Conservation (phyloP, 768 basidiomycete genomes). For the Phallus indusiatus region DNA sequence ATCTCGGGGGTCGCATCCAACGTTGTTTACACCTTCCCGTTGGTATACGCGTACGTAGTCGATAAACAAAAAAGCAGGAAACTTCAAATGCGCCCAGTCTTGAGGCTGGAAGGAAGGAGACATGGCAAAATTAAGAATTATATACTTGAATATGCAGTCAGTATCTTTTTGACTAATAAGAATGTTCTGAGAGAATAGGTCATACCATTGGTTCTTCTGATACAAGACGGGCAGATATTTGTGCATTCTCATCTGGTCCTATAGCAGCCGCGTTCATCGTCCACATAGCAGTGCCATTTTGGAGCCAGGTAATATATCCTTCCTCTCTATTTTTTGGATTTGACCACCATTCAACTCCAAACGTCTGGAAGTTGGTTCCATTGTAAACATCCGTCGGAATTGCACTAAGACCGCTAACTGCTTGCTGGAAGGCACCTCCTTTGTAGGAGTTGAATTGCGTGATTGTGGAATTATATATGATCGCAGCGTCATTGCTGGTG, state of each 20-base stretch:
- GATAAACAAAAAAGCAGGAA: slow-evolving; percentile 74
- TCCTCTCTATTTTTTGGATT: slow-evolving; percentile 50
- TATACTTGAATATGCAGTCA: slow-evolving; percentile 37
- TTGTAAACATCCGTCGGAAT: slow-evolving; percentile 50
- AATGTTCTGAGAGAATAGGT: neutral
- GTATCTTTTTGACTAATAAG: neutral
- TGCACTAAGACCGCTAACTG: slow-evolving; percentile 53
- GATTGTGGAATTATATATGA: slow-evolving; percentile 39
- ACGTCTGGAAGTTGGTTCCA: slow-evolving; percentile 44
- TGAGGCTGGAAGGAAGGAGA: slow-evolving; percentile 65
- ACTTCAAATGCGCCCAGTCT: slow-evolving; percentile 61
- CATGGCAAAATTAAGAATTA: slow-evolving; percentile 82
- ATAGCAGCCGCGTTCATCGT: slow-evolving; percentile 54
- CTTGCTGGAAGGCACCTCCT: slow-evolving; percentile 69
- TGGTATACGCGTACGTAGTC: slow-evolving; percentile 92
- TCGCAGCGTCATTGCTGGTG: slow-evolving; percentile 40
- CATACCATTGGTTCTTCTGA: slow-evolving; percentile 91
- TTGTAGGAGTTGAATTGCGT: slow-evolving; percentile 59
- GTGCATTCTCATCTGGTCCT: slow-evolving; percentile 47
- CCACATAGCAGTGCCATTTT: slow-evolving; percentile 61
- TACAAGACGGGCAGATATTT: slow-evolving; percentile 57
- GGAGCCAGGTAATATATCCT: slow-evolving; percentile 84
- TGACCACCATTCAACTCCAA: slow-evolving; percentile 76
- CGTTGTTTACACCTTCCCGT: slow-evolving; percentile 53
- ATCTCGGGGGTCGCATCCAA: slow-evolving; percentile 73